Conservation (phyloP, 2,329 filamentous ascomycete species). For the Penicillium corylophilum region DNA sequence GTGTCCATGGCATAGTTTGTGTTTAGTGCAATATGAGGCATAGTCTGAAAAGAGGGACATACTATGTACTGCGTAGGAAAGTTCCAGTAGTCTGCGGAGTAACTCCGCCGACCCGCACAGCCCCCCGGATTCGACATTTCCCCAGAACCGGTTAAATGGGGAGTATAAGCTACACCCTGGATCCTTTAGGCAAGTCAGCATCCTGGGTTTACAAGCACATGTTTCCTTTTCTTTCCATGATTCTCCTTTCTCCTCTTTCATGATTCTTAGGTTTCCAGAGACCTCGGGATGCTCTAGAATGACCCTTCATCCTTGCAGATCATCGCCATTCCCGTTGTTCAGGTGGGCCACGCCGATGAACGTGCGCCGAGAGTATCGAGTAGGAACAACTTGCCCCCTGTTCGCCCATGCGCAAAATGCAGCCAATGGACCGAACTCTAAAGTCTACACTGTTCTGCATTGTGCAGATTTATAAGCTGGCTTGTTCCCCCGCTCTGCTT, state of each 20-base stretch:
- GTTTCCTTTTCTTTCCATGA: background rate
- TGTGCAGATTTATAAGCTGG: constrained; percentile 13
- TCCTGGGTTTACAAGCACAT: too few species aligned
- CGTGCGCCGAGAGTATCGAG: background rate
- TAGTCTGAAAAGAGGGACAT: too few species aligned
- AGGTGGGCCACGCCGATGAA: background rate
- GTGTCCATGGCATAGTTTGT: background rate
- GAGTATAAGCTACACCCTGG: too few species aligned
- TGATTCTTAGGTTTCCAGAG: too few species aligned
- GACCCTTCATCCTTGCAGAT: background rate
- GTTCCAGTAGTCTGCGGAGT: background rate
- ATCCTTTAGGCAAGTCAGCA: too few species aligned
- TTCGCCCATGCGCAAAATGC: background rate
- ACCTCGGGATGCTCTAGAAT: too few species aligned
- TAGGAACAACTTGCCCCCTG: background rate
- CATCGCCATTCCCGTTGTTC: background rate
- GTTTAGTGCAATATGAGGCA: background rate
- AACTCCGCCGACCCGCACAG: background rate
- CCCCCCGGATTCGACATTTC: background rate
- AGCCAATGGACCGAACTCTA: constrained; percentile 1
- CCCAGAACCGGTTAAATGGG: background rate
- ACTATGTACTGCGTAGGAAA: too few species aligned
- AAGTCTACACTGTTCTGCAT: background rate
- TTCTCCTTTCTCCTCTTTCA: background rate
- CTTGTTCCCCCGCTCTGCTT: constrained; percentile 5